These are phyloP conservation scores for Talaromyces sp. DNA, from an alignment of 2,329 filamentous ascomycete genomes.

Conservation along the genomic window DNA sequence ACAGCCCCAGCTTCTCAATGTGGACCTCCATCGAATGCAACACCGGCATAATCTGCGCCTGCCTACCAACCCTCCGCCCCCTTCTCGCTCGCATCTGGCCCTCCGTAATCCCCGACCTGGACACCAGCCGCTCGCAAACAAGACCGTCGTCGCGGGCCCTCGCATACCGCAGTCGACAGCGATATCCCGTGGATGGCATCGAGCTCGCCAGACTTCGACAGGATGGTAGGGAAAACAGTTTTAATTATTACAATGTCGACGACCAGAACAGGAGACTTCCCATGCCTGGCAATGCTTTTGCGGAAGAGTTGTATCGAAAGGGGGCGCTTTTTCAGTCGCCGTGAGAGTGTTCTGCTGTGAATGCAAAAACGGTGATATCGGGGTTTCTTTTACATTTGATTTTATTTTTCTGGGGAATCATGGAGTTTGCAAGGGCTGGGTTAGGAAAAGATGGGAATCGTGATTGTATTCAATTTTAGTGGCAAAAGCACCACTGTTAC, in stretches of 20 bases:
- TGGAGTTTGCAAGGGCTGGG: background rate
- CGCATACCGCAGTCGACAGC: background rate
- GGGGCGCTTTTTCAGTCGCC: constrained; percentile 7
- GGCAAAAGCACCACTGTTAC: background rate
- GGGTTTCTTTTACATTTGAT: background rate
- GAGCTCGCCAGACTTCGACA: background rate
- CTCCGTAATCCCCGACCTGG: background rate
- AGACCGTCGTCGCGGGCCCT: background rate
- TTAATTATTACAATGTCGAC: background rate
- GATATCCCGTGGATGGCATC: background rate
- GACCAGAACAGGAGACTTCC: background rate
- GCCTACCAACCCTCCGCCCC: constrained; percentile 35
- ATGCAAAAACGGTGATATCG: background rate
- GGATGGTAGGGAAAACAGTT: background rate
- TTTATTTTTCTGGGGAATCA: background rate
- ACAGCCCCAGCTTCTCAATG: constrained; percentile 30
- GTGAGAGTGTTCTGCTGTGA: background rate
- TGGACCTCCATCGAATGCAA: constrained; percentile 39
- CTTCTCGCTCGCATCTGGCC: constrained; percentile 27
- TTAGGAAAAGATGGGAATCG: background rate
- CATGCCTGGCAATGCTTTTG: constrained; percentile 9
- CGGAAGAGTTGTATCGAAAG: constrained; percentile 8
- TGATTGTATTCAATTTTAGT: background rate
- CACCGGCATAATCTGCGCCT: constrained; percentile 38
- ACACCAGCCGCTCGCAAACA: background rate